Conservation (phyloP, 352 stramenopile genomes). For the Phytophthora fragariaefolia region DNA sequence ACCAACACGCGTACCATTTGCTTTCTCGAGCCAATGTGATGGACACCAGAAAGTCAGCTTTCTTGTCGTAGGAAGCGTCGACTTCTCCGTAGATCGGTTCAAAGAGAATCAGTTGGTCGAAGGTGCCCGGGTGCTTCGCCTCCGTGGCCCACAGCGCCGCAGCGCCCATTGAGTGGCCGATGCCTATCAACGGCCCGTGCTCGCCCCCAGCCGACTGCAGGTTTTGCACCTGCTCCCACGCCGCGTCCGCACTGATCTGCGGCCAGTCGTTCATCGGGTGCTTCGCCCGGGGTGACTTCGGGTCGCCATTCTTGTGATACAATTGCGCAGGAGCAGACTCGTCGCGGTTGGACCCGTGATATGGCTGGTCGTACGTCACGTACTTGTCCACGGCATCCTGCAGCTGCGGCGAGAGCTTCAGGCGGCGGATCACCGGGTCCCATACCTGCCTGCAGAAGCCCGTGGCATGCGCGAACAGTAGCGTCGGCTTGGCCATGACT, state of each 20-base stretch:
- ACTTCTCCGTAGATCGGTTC: constrained; percentile 49
- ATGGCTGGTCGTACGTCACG: constrained; percentile 38
- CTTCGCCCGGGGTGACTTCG: constrained; percentile 23
- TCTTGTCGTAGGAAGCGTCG: constrained; percentile 15
- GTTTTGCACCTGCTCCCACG: constrained; percentile 26
- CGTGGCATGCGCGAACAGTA: constrained; percentile 62
- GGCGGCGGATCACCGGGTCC: constrained; percentile 45
- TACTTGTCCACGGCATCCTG: constrained; percentile 29
- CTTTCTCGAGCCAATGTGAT: constrained; percentile 43
- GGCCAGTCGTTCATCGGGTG: constrained; percentile 39
- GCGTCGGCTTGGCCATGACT: constrained; percentile 31
- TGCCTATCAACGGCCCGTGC: constrained; percentile 34
- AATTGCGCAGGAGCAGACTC: constrained; percentile 21
- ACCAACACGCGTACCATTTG: constrained; percentile 38
- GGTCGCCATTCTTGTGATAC: constrained; percentile 32
- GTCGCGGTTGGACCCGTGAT: constrained; percentile 39
- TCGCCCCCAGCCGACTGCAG: constrained; percentile 7
- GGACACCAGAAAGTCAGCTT: constrained; percentile 44
- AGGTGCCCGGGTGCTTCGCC: constrained; percentile 46
- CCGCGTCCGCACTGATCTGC: constrained; percentile 20
- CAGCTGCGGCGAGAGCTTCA: constrained; percentile 43
- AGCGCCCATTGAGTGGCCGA: constrained; percentile 57
- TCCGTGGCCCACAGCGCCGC: constrained; percentile 48
- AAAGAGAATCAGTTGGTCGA: constrained; percentile 54
- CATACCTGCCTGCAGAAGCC: constrained; percentile 64